A percentile compares a stretch with the other conserved stretches of the same genome.
Conservation (phyloP, 306 rosid genomes). For the Sophora flavescens region DNA sequence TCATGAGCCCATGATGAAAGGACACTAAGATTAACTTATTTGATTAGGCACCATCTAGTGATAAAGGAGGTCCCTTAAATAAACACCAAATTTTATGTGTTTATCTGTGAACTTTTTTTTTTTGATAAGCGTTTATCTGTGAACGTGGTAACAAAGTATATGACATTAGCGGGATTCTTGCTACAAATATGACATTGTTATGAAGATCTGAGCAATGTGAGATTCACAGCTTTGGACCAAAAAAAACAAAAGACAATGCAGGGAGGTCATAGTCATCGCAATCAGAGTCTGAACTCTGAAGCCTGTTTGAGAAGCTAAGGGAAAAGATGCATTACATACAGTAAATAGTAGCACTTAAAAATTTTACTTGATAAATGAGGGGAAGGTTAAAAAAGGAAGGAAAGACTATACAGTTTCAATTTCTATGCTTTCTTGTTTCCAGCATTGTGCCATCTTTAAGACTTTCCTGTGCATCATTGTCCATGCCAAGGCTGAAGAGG, state of each 20-base stretch:
- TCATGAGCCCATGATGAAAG: too few species aligned
- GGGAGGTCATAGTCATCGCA: slow-evolving; percentile 19
- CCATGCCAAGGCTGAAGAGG: slow-evolving; percentile 95
- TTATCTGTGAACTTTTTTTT: too few species aligned
- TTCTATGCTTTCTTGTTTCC: slow-evolving; percentile 73
- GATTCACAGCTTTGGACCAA: slow-evolving; percentile 46
- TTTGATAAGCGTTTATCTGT: neutral
- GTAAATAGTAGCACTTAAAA: slow-evolving; percentile 31
- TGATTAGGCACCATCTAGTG: neutral
- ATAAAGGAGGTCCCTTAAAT: neutral
- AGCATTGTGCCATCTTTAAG: slow-evolving; percentile 85
- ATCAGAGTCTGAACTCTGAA: slow-evolving; percentile 24
- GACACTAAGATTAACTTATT: neutral
- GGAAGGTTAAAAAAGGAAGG: slow-evolving; percentile 38
- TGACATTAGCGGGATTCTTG: neutral
- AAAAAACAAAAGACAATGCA: slow-evolving; percentile 26
- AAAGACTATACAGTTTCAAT: slow-evolving; percentile 71
- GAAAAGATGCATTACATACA: slow-evolving; percentile 61
- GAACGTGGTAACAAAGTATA: neutral
- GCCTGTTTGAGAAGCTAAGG: slow-evolving; percentile 38
- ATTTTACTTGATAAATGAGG: slow-evolving; percentile 39
- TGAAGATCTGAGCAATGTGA: slow-evolving; percentile 34
- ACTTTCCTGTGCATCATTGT: slow-evolving; percentile 92
- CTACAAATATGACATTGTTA: slow-evolving; percentile 18
- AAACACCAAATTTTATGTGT: neutral